These are phyloP conservation scores for Penicillium sp. DNA, from an alignment of 2,329 filamentous ascomycete genomes.

Conservation along the genomic window DNA sequence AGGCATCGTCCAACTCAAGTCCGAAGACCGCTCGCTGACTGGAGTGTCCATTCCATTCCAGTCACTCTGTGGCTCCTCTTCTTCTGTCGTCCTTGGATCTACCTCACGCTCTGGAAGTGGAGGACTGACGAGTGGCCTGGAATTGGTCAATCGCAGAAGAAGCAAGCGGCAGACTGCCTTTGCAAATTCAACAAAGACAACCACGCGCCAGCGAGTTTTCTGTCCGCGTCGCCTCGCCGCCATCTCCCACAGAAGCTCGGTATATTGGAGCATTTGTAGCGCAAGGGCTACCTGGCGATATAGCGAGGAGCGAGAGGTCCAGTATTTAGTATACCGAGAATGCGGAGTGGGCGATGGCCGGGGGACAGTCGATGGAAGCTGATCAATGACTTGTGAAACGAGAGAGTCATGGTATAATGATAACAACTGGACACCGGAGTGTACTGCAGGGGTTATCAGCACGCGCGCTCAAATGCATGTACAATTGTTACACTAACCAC, in stretches of 20 bases:
- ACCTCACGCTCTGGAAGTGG: slow-evolving; percentile 82
- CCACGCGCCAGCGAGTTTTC: slow-evolving; percentile 76
- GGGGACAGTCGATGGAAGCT: slow-evolving; percentile 53
- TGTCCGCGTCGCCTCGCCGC: slow-evolving; percentile 80
- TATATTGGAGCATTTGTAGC: slow-evolving; percentile 89
- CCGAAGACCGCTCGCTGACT: slow-evolving; percentile 41
- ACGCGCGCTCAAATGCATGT: background rate
- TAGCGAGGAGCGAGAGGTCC: slow-evolving; percentile 59
- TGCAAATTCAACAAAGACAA: slow-evolving; percentile 78
- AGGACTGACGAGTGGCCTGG: slow-evolving; percentile 76
- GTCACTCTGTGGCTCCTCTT: slow-evolving; percentile 39
- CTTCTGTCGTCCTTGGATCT: slow-evolving; percentile 60
- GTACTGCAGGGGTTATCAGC: slow-evolving; percentile 50
- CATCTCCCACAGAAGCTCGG: slow-evolving; percentile 97
- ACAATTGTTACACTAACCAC: slow-evolving; percentile 51
- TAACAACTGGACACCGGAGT: slow-evolving; percentile 84
- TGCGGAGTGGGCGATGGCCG: slow-evolving; percentile 55
- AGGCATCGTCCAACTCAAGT: slow-evolving; percentile 81
- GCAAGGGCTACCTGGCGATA: slow-evolving; percentile 80
- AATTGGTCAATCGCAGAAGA: slow-evolving; percentile 77
- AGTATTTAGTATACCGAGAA: slow-evolving; percentile 63
- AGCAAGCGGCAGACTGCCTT: slow-evolving; percentile 83
- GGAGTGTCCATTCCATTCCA: slow-evolving; percentile 50
- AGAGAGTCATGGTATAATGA: slow-evolving; percentile 91
- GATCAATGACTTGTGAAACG: slow-evolving; percentile 64